phyloP scores from a whole-genome alignment of 2,329 filamentous ascomycete genomes.

The Didymella pomorum region DNA sequence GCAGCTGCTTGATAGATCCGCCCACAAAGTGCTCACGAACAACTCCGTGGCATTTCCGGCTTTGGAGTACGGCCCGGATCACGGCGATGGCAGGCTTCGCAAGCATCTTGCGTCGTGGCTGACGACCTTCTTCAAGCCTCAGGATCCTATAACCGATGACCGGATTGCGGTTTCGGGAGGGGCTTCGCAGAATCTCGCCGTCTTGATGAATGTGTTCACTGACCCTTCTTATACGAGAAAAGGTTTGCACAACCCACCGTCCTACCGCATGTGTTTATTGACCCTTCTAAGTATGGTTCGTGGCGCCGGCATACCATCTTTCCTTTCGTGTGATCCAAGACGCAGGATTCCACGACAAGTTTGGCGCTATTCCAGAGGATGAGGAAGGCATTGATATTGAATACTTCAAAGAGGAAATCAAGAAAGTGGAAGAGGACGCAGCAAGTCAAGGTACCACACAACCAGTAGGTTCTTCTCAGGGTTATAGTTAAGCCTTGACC shows the following conservation, averaged over 20 bases:
- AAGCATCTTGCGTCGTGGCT: constrained; percentile 76
- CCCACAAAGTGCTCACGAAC: constrained; percentile 68
- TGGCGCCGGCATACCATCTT: constrained; percentile 84
- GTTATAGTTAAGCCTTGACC: background rate
- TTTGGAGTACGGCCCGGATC: constrained; percentile 82
- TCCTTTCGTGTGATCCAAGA: constrained; percentile 87
- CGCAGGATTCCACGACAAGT: constrained; percentile 70
- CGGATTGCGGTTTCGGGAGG: constrained; percentile 85
- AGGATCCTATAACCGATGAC: constrained; percentile 56
- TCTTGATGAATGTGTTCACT: constrained; percentile 78
- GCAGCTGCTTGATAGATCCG: constrained; percentile 66
- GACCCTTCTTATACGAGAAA: constrained; percentile 77
- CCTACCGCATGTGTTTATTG: constrained; percentile 80
- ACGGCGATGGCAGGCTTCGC: constrained; percentile 66
- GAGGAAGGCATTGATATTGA: constrained; percentile 77
- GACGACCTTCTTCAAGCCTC: constrained; percentile 64
- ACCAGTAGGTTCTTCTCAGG: constrained; percentile 51
- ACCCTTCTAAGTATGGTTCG: constrained; percentile 79
- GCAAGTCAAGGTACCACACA: constrained; percentile 48
- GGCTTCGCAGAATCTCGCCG: constrained; percentile 82
- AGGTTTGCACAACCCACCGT: too few species aligned
- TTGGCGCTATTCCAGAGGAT: constrained; percentile 78
- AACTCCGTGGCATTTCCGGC: constrained; percentile 66
- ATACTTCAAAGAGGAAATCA: constrained; percentile 62
- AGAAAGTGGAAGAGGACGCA: constrained; percentile 58